These are phyloP conservation scores for Aspergillus nanangensis DNA, from an alignment of 495 filamentous ascomycete genomes.

Conservation along the genomic window DNA sequence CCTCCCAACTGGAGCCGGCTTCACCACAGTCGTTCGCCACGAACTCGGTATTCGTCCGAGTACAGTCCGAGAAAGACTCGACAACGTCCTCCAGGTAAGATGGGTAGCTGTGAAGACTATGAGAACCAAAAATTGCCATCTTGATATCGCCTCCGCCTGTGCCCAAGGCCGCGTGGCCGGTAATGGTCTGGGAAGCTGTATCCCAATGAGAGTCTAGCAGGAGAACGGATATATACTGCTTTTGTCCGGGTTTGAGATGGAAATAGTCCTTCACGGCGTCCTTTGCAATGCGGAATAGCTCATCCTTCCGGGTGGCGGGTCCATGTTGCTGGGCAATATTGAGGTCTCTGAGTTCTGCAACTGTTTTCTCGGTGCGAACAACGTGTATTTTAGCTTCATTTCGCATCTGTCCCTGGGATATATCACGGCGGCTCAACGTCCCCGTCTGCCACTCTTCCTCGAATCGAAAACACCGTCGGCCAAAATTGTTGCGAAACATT, in stretches of 20 bases:
- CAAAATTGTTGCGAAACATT: conserved; percentile 83
- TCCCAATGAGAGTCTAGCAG: conserved; percentile 89
- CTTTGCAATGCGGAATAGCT: conserved; percentile 68
- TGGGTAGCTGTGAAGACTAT: conserved; percentile 83
- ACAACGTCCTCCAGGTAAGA: conserved; percentile 79
- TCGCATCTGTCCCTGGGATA: conserved; percentile 63
- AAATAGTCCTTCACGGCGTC: conserved; percentile 75
- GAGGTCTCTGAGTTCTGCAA: conserved; percentile 75
- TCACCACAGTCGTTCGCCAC: conserved; percentile 83
- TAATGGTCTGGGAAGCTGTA: conserved; percentile 57
- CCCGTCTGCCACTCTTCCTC: conserved; percentile 92
- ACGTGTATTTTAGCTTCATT: conserved; percentile 88
- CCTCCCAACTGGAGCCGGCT: conserved; percentile 84
- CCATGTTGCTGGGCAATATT: conserved; percentile 76
- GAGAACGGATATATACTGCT: conserved; percentile 78
- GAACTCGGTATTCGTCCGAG: conserved; percentile 73
- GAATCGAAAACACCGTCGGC: conserved; percentile 78
- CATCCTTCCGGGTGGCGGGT: conserved; percentile 60
- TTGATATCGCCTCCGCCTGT: conserved; percentile 66
- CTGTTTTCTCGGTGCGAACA: conserved; percentile 74
- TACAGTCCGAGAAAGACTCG: conserved; percentile 82
- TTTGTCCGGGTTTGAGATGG: conserved; percentile 66
- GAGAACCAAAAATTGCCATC: conserved; percentile 85
- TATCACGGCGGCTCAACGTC: conserved; percentile 67
- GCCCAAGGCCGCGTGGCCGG: conserved; percentile 77